Percentiles rank a stretch among this genome's conserved stretches.
Conservation (phyloP, 2,329 filamentous ascomycete genomes). For the Cadophora sp. region DNA sequence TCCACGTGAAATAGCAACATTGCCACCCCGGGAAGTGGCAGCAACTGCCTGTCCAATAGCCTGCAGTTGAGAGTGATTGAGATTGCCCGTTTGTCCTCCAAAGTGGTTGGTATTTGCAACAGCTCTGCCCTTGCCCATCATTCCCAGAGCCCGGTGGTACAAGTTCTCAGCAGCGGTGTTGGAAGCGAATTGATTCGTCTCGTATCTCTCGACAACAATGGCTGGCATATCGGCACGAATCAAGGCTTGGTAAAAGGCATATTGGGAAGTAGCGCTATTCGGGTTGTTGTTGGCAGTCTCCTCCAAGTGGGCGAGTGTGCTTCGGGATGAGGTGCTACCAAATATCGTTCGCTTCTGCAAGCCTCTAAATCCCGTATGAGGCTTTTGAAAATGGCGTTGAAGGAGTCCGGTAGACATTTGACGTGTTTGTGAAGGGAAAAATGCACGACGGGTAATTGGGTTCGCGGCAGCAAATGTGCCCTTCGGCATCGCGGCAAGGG, state of each 20-base stretch:
- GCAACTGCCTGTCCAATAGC: conserved; percentile 84
- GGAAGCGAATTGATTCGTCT: conserved; percentile 82
- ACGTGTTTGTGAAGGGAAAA: conserved; percentile 29
- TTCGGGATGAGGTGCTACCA: conserved; percentile 51
- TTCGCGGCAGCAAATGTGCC: conserved; percentile 36
- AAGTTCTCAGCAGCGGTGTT: conserved; percentile 79
- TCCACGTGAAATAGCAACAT: conserved; percentile 60
- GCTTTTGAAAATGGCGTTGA: conserved; percentile 30
- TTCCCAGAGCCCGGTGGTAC: conserved; percentile 77
- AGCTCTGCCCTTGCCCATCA: conserved; percentile 53
- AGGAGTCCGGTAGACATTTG: conserved; percentile 38
- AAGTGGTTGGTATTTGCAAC: conserved; percentile 32
- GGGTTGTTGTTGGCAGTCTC: conserved; percentile 94
- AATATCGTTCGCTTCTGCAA: conserved; percentile 41
- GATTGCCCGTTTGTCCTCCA: conserved; percentile 42
- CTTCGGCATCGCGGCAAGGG: conserved; percentile 33
- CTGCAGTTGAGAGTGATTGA: conserved; percentile 71
- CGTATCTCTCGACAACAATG: conserved; percentile 89
- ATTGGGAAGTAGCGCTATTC: conserved; percentile 84
- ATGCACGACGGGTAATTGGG: conserved; percentile 32
- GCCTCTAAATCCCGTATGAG: conserved; percentile 22
- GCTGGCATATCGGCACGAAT: conserved; percentile 92
- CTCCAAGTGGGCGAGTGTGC: conserved; percentile 83
- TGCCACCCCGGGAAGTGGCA: conserved; percentile 71
- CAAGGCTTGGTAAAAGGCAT: conserved; percentile 91